Evolutionary conservation across 352 stramenopile genomes (phyloP).

Genomic region (Globisporangium viniferum): DNA sequence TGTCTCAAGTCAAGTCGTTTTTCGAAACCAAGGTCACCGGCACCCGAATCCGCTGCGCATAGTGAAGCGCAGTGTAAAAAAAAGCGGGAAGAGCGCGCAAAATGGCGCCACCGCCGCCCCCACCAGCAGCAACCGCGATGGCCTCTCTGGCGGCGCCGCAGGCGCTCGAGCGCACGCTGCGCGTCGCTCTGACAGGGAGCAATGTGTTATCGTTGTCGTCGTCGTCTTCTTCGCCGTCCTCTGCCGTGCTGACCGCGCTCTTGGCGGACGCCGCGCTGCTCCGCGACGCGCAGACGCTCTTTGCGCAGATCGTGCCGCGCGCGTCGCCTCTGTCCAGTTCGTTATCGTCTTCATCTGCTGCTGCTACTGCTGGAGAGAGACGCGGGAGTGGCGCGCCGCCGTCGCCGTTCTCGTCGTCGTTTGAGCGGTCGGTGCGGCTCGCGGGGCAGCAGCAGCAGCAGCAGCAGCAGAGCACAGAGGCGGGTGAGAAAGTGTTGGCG

Average conservation of each 20-base stretch:
- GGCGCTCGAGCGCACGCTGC: slow-evolving; percentile 8
- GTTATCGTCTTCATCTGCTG: background rate
- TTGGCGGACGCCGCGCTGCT: slow-evolving; percentile 24
- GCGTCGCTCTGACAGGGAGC: background rate
- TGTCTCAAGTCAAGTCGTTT: background rate
- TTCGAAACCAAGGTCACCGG: background rate
- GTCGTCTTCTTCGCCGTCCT: background rate
- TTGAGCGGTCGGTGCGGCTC: background rate
- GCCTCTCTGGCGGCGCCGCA: background rate
- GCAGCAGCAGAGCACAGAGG: slow-evolving; percentile 16
- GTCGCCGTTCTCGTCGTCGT: slow-evolving; percentile 6
- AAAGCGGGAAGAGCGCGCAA: slow-evolving; percentile 7
- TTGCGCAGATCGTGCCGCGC: slow-evolving; percentile 35
- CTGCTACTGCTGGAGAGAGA: background rate
- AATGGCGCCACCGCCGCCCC: slow-evolving; percentile 8
- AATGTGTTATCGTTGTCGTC: background rate
- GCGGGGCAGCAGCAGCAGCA: background rate
- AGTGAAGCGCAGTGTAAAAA: slow-evolving; percentile 9
- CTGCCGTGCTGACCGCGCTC: slow-evolving; percentile 2
- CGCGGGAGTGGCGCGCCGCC: background rate
- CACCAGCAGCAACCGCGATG: background rate
- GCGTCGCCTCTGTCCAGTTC: slow-evolving; percentile 3
- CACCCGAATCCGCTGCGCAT: background rate
- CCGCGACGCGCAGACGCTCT: slow-evolving; percentile 32
- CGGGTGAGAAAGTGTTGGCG: slow-evolving; percentile 32